Base-by-base conservation (phyloP, 306 rosid species). In the Abrus precatorius region DNA sequence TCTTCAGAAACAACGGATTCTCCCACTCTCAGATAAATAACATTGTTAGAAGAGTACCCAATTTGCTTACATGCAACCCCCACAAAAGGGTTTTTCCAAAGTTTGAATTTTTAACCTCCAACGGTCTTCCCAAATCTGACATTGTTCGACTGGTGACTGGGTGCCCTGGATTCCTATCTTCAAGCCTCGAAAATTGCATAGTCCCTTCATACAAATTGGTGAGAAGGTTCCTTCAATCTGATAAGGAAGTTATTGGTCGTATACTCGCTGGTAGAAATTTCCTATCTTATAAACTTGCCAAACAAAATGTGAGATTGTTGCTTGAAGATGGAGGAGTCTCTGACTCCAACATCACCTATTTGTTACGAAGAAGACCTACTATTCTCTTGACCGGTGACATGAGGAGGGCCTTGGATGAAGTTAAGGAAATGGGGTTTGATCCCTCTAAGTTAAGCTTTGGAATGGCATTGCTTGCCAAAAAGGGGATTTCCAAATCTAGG, bases 391-490 rank as follows among this genome's bases (percentile, higher is more conserved):
- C 13, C 5, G 2, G 3, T 29, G n/a, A 33, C 59, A 5, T 63
- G 10, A 7, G 10, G 8, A 27, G 12, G 60, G 29, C 9, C 0
- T 80, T 77, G 0, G 75, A 81, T 66, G 73, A 82, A 14, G 13
- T 70, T 6, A 70, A 6, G 30, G 30, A n/a, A 13, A 7, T 70
- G 30, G 75, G 61, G 9, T 82, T 90, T 60, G 60, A 86, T 57
- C 47, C 84, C 77, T 72, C 27, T 1, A 62, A 70, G 48, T 4
- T 36, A 11, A 7, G 9, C 7, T 63, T 63, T 10, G 29, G 13
- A 34, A 1, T 7, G 0, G 97, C 92, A 0, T 41, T 88, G 53
- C 1, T 30, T 7, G 87, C 87, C 13, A 69, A 77, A 73, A 13
- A 20, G 30, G 3, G 65, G 2, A 5, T 80, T 63, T 72, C 50